Evolutionary conservation across 2,329 filamentous ascomycete genomes (phyloP), one percentile per base, ranked within the genome.

Genomic region (Shiraia sp.): DNA sequence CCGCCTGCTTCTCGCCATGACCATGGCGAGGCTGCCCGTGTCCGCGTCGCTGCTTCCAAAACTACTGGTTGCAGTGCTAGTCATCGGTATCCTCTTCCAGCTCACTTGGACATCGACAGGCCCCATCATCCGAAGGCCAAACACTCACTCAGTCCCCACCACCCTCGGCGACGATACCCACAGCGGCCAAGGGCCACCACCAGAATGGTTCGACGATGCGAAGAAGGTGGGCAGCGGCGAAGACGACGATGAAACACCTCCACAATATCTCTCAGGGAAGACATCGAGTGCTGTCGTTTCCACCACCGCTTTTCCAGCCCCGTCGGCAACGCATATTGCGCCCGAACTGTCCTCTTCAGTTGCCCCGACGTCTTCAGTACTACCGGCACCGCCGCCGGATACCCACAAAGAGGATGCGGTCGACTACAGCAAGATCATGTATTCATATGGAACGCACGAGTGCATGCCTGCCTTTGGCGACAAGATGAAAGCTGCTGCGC

Each of bases 361-460:
- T 15, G 4, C 15, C 8, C 13, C 9, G 29, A 15, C 13, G 29
- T 31, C 29, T 31, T 17, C 13, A 17, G 29, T 15, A 15, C 15
- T 22, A 3, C 33, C 14, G 10, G 8, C 33, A 17, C 10, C 10
- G 33, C 23, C 19, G 19, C 8, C 19, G 15, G 23, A 19, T 12
- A 13, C 19, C 4, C 19, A 22, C 19, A 8, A 22, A 8, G 19
- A 22, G 19, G 19, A 16, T n/a, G 5, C 22, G n/a, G 7, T 36
- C 27, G 40, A 45, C 16, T 40, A 40, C 29, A 13, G 17, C 10
- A 39, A 38, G 14, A 49, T 30, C 9, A 52, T 55, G 36, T 32
- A 52, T 10, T 42, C 43, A 10, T 53, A 60, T 17, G 55, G 55
- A 14, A 23, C 38, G 8, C 44, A 49, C 13, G 32, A 51, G 35